Evolutionary conservation across 768 basidiomycete species (phyloP), one percentile per base, ranked within the genome.

Genomic region (Mycena venus): DNA sequence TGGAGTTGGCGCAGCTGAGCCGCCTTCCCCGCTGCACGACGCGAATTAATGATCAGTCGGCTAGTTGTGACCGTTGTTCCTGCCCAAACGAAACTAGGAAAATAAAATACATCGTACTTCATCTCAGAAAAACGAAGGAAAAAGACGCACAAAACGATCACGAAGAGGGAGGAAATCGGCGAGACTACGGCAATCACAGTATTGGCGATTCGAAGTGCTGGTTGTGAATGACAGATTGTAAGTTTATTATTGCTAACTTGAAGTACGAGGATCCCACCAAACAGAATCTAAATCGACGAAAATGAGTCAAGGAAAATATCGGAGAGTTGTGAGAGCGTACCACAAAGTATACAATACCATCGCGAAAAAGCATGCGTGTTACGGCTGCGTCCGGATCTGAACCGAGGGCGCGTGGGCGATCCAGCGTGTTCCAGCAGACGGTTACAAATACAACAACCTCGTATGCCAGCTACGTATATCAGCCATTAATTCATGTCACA

Each of bases 401-500:
- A 8, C 40, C 31, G 15, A 64, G 5, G 8, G 59, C 34, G n/a
- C 68, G 73, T 0, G 83, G 82, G 32, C 62, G 76, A 51, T 83
- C 79, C 19, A 82, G 67, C 1, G 81, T 75, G 19, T 83, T 84
- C 81, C 83, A 82, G 10, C 77, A 67, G 1, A 78, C 78, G 59
- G 77, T 79, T 38, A 76, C 9, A 59, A 84, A 84, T 8, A 84
- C 55, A 73, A 84, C 74, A 15, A 78, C 17, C 58, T 84, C 83
- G 12, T 80, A 84, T 2, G 47, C 75, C 4, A 82, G 76, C 82
- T 83, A n/a, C 34, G n/a, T n/a, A n/a, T n/a, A n/a, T n/a, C n/a
- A n/a, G n/a, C n/a, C n/a, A n/a, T n/a, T n/a, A n/a, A 44, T 21
- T 14, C 36, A 38, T n/a, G n/a, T n/a, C n/a, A n/a, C n/a, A n/a